Conservation (phyloP, 202 grass and related monocot genomes). For the Schoenoplectus tabernaemontani region DNA sequence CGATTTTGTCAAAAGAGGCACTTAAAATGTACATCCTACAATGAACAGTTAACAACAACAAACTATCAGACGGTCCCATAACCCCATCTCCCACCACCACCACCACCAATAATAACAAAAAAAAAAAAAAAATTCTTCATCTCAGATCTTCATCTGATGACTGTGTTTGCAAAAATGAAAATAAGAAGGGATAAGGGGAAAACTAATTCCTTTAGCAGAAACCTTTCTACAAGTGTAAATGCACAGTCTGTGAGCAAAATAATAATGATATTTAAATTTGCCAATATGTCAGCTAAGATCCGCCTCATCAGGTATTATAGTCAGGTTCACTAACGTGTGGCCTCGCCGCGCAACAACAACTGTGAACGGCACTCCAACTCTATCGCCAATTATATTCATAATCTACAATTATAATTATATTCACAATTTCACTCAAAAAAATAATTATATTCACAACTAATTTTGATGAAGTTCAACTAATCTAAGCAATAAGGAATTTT, state of each 20-base stretch:
- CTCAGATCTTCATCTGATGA: background rate
- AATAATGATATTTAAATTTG: background rate
- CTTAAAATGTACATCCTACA: background rate
- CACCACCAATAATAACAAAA: background rate
- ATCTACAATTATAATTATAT: conserved; percentile 37
- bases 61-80: background rate
- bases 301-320: conserved; percentile 59
- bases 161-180: background rate
- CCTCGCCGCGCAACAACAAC: conserved; percentile 42
- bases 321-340: conserved; percentile 35
- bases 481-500: background rate
- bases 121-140: background rate
- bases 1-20: background rate
- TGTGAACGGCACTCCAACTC: conserved; percentile 45
- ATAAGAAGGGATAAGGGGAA: background rate
- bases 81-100: background rate
- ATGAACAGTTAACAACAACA: background rate
- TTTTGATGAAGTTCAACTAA: background rate
- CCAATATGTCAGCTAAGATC: conserved; percentile 32
- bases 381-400: conserved; percentile 67
- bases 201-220: no score
- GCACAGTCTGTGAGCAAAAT: background rate
- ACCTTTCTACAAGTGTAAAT: background rate
- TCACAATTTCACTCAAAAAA: no score
- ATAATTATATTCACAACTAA: background rate